Conservation (phyloP, 2,329 filamentous ascomycete genomes). For the Penicillium freii region DNA sequence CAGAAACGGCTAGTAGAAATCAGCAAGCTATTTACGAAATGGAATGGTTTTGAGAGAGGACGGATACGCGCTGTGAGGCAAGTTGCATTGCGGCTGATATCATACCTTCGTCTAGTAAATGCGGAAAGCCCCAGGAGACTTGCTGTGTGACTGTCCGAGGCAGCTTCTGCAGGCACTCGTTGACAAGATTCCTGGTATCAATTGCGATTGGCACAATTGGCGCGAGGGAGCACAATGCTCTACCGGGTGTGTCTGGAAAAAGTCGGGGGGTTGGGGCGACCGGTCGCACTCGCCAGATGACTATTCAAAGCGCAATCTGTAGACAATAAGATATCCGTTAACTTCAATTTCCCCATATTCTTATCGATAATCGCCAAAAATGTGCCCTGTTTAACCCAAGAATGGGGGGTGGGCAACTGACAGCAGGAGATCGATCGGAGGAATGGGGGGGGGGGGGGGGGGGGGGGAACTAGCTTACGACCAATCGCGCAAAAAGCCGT, state of each 20-base stretch:
- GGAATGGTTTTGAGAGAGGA: constrained; percentile 14
- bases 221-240: constrained; percentile 24
- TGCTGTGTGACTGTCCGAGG: constrained; percentile 24
- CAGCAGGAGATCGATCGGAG: constrained; percentile 26
- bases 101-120: constrained; percentile 49
- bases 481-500: constrained; percentile 16
- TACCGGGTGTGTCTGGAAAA: constrained; percentile 24
- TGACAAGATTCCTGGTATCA: constrained; percentile 17
- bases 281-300: constrained; percentile 27
- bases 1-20: constrained; percentile 31
- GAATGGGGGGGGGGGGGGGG: constrained; percentile 28
- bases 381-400: constrained; percentile 16
- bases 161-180: constrained; percentile 24
- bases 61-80: constrained; percentile 54
- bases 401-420: constrained; percentile 14
- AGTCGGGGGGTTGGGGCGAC: constrained; percentile 19
- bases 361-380: constrained; percentile 22
- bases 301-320: constrained; percentile 23
- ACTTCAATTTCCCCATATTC: constrained; percentile 7
- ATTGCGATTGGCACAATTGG: constrained; percentile 27
- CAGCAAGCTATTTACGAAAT: constrained; percentile 39
- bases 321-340: constrained; percentile 15
- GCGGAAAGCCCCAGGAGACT: constrained; percentile 21
- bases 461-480: constrained; percentile 16
- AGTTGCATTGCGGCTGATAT: constrained; percentile 64